Base-by-base conservation (phyloP, 1,139 yeast genomes). In the Nakaseomyces sp. region DNA sequence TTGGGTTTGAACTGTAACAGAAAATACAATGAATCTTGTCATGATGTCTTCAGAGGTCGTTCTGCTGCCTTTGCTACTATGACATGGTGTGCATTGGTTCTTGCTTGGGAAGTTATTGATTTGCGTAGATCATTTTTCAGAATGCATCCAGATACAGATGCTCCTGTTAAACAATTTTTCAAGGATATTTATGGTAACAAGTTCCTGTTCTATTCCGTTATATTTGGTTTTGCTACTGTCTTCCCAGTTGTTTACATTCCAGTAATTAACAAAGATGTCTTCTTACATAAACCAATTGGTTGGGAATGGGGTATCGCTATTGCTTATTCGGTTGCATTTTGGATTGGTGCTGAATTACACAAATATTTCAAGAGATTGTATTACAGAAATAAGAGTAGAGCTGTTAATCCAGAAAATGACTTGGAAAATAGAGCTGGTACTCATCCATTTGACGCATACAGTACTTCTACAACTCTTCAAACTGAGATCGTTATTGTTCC, bases 81-180 rank as follows among this genome's bases (percentile, higher is more conserved):
- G 81, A 87, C 96, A 1, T 88, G 96, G 95, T 77, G 93, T 67
- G 83, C 94, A 3, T 73, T 88, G 49, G 65, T 88, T 24, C 70
- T 86, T 46, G 95, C 95, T 1, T 87, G 95, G 95, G 95, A 87
- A 65, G 88, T 89, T 57, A 73, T 86, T 47, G 93, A 86, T 60
- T 71, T 82, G 64, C 70, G 80, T 48, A 72, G 81, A 53, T 85
- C 95, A 0, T 70, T 87, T 51, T 85, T 87, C 64, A 67, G 71
- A 43, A 81, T 84, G 88, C 74, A 81, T 51, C 86, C 84, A 35
- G 86, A 79, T 37, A 67, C 81, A 5, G 78, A 74, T 43, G 70
- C 72, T 29, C 75, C 81, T 16, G 75, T 76, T 69, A 77, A 76
- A 52, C 80, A 76, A 58, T 74, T 77, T 45, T 66, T 70, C 54